phyloP scores from a whole-genome alignment of 805 yeast genomes.

The Lachancea waltii region DNA sequence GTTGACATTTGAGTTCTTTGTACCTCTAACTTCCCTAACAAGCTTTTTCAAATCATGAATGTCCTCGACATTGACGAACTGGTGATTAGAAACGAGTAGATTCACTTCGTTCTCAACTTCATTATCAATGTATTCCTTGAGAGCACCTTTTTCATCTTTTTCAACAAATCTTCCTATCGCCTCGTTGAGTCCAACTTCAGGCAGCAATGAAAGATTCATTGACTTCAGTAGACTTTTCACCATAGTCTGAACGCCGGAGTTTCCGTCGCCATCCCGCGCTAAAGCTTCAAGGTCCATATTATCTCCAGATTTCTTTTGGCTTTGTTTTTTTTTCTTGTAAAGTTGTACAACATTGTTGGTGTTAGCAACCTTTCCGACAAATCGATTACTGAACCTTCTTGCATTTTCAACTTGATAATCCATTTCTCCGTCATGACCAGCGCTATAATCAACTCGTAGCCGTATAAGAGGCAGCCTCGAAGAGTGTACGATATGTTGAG shows the following conservation, averaged over 20 bases:
- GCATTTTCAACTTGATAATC: constrained; percentile 91
- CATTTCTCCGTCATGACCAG: constrained; percentile 31
- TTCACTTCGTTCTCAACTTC: constrained; percentile 51
- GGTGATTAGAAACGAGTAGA: constrained; percentile 39
- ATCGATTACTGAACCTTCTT: constrained; percentile 78
- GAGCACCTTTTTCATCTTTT: constrained; percentile 72
- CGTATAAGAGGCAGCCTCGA: constrained; percentile 63
- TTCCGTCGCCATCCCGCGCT: constrained; percentile 28
- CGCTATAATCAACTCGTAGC: constrained; percentile 79
- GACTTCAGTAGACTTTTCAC: constrained; percentile 57
- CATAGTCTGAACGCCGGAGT: constrained; percentile 52
- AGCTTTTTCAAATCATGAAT: constrained; percentile 39
- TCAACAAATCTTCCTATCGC: constrained; percentile 70
- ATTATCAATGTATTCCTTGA: constrained; percentile 53
- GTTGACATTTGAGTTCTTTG: constrained; percentile 17
- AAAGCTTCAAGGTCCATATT: constrained; percentile 15
- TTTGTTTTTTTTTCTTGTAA: constrained; percentile 41
- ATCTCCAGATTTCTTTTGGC: constrained; percentile 12
- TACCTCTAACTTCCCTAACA: constrained; percentile 38
- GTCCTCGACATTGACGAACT: constrained; percentile 35
- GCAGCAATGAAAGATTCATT: constrained; percentile 60
- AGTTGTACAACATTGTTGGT: constrained; percentile 78
- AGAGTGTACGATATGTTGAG: constrained; percentile 3
- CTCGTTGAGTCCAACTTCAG: constrained; percentile 65
- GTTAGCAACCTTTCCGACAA: constrained; percentile 88